A percentile compares a stretch with the other conserved stretches of the same genome.
Conservation (phyloP, 1,284 basidiomycete species). For the Albatrellus sp. region DNA sequence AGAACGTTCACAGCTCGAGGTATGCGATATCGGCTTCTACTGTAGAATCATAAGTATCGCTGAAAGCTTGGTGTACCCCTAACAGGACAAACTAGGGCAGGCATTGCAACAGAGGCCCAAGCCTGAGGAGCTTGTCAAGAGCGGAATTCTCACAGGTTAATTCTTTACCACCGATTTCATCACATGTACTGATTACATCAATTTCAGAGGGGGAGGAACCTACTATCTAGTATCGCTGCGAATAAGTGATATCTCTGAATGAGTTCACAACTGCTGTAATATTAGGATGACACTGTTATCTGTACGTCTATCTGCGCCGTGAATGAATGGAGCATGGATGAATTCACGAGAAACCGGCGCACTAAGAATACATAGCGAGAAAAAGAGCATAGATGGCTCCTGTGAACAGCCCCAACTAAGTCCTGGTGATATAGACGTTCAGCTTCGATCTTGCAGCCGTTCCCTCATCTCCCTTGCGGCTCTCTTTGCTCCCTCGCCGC, state of each 20-base stretch:
- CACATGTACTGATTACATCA: too few relatives aligned
- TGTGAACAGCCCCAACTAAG: neutral
- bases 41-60: too few relatives aligned
- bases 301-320: too few relatives aligned
- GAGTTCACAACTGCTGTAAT: slow-evolving; percentile 1
- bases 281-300: too few relatives aligned
- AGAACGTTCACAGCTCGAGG: slow-evolving; percentile 57
- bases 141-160: slow-evolving; percentile 54
- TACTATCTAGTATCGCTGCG: too few relatives aligned
- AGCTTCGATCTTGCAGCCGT: slow-evolving; percentile 23
- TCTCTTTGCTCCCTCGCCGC: slow-evolving; percentile 50
- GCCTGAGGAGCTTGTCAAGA: slow-evolving; percentile 58
- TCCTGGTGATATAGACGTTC: neutral
- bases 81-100: slow-evolving; percentile 57
- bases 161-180: slow-evolving; percentile 2
- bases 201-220: too few relatives aligned
- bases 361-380: neutral
- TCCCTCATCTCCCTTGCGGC: slow-evolving; percentile 56
- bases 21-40: slow-evolving; percentile 17
- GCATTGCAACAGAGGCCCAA: slow-evolving; percentile 54
- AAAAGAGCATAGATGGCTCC: neutral
- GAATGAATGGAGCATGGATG: too few relatives aligned
- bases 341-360: neutral
- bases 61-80: neutral
- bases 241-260: too few relatives aligned